Percentiles rank a stretch among this genome's conserved stretches.
Conservation (phyloP, 768 basidiomycete species). For the Phlegmacium glaucopus region DNA sequence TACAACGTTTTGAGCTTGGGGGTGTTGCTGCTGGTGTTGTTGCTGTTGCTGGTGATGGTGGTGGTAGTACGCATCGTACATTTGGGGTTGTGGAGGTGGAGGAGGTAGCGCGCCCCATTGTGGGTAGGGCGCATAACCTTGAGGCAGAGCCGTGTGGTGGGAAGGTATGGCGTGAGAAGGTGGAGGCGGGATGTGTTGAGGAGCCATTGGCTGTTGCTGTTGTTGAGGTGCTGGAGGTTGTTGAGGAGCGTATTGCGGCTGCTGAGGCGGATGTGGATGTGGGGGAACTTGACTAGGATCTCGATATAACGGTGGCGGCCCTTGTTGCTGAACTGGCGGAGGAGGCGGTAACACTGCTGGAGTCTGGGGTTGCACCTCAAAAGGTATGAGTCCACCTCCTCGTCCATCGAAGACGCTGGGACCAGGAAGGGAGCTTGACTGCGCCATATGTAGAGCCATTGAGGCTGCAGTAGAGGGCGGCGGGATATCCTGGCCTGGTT, state of each 20-base stretch:
- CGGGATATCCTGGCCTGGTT: conserved; percentile 9
- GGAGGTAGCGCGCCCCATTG: conserved; percentile 21
- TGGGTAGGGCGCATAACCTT: conserved; percentile 20
- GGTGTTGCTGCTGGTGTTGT: conserved; percentile 3
- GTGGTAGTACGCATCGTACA: conserved; percentile 30
- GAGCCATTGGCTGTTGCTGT: conserved; percentile 16
- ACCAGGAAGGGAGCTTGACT: conserved; percentile 19
- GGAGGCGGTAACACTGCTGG: conserved; percentile 15
- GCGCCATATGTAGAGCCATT: conserved; percentile 15
- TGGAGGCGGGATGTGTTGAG: conserved; percentile 9
- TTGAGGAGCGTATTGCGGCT: conserved; percentile 15
- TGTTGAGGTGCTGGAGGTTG: conserved; percentile 22
- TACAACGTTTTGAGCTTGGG: conserved; percentile 9
- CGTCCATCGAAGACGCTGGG: conserved; percentile 32
- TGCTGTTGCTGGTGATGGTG: conserved; percentile 20
- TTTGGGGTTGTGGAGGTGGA: conserved; percentile 19
- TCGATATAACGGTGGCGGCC: conserved; percentile 8
- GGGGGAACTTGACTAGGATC: conserved; percentile 13
- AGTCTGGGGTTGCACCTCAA: conserved; percentile 17
- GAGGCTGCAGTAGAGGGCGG: conserved; percentile 9
- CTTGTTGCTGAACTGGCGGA: conserved; percentile 10
- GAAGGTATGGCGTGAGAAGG: conserved; percentile 10
- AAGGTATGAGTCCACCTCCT: conserved; percentile 22
- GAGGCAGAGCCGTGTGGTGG: conserved; percentile 14
- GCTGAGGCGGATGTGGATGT: conserved; percentile 19